Percentiles rank a stretch among this genome's conserved stretches.
These are phyloP conservation scores for Adenanthera pavonina DNA, from an alignment of 306 rosid species.

Conservation along the genomic window DNA sequence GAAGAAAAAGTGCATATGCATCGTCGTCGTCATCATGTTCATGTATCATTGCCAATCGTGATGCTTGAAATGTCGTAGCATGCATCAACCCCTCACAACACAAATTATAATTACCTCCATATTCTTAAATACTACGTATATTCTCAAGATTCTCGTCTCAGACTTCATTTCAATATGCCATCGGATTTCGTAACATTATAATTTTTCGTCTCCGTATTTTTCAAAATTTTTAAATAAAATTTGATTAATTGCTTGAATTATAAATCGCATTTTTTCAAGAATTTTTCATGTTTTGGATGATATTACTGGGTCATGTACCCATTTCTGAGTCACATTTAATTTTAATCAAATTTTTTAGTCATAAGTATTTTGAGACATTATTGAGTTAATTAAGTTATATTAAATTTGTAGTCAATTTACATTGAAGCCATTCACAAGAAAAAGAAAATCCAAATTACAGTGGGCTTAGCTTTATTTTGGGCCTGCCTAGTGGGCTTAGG, in stretches of 20 bases:
- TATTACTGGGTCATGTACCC: too few species aligned
- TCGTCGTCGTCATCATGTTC: neutral
- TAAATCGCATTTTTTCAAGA: neutral
- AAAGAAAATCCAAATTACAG: neutral
- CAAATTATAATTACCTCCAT: neutral
- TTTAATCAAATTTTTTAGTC: too few species aligned
- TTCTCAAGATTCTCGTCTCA: neutral
- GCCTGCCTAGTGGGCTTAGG: neutral
- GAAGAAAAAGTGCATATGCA: neutral
- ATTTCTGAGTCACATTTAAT: too few species aligned
- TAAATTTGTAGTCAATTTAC: neutral
- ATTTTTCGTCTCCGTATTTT: neutral
- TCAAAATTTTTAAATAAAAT: too few species aligned
- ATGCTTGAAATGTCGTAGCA: neutral
- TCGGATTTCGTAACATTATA: neutral
- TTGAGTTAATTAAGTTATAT: neutral
- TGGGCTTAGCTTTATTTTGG: neutral
- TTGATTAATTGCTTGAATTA: too few species aligned
- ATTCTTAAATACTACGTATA: neutral
- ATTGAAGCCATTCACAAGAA: neutral
- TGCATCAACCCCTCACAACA: neutral
- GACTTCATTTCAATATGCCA: neutral
- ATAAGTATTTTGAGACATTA: too few species aligned
- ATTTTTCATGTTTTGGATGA: neutral
- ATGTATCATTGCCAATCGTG: slow-evolving; percentile 3